Base-by-base conservation (phyloP, 2,329 filamentous ascomycete species). In the Hypoxylon sp. region DNA sequence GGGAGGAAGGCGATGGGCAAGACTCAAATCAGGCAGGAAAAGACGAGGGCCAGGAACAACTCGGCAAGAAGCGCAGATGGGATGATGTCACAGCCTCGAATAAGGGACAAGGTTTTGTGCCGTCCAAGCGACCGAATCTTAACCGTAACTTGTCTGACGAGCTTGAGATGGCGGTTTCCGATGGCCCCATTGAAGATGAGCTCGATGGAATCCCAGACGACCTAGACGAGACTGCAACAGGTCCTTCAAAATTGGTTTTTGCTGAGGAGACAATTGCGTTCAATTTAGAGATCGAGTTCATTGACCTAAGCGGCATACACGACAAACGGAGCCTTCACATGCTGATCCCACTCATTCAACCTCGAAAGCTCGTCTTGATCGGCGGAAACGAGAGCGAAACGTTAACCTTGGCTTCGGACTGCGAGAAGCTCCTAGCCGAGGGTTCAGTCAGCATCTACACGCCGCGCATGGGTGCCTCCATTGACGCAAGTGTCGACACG, bases 11-110 rank as follows among this genome's bases (percentile, higher is more conserved):
- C 15, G 88, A 91, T 35, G 85, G 84, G 10, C 84, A 88, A 48
- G 86, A 88, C 45, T 78, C 85, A 54, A 80, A 78, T 17, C 79
- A 82, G 27, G 69, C 76, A 13, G 79, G 79, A 11, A 81, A 82
- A 56, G 75, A 74, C 10, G 79, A 81, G 23, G 75, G 77, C 26
- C 81, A 88, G 63, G 85, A 85, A 48, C 84, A 84, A 41, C 82
- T 97, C 17, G 95, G 94, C 15, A 93, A 94, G 78, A 99, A 99
- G 77, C 86, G 95, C 59, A 96, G 92, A 74, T 98, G 94, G 92
- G 91, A 94, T 64, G 92, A 96, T 26, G 54, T 58, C 58, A 77
- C 85, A 18, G 81, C 78, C 2, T 69, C 78, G 8, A 71, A 70
- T 24, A 75, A 73, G 43, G 75, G 73, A 41, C 76, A 74, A 31